A percentile compares a stretch with the other conserved stretches of the same genome.
phyloP scores from a whole-genome alignment of 805 yeast species.

The Candida dajiaensis region DNA sequence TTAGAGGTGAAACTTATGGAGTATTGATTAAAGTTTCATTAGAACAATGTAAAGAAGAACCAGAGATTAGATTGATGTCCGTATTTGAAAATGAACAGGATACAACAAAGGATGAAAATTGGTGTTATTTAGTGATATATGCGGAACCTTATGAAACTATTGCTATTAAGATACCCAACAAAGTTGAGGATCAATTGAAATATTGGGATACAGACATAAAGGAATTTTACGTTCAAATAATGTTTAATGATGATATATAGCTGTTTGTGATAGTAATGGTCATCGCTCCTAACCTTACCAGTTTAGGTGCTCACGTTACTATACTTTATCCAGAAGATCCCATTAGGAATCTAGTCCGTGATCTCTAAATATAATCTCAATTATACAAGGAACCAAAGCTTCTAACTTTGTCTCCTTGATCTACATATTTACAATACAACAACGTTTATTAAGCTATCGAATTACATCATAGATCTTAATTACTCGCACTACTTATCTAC shows the following conservation, averaged over 20 bases:
- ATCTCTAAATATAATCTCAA: too few relatives aligned
- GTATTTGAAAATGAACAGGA: slow-evolving; percentile 60
- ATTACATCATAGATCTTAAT: too few relatives aligned
- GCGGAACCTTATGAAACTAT: slow-evolving; percentile 88
- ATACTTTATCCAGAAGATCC: too few relatives aligned
- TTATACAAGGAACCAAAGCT: too few relatives aligned
- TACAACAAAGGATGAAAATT: slow-evolving; percentile 40
- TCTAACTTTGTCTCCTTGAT: too few relatives aligned
- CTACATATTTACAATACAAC: too few relatives aligned
- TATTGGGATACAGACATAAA: slow-evolving; percentile 68
- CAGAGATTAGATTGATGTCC: slow-evolving; percentile 72
- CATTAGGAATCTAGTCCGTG: too few relatives aligned
- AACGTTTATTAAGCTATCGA: too few relatives aligned
- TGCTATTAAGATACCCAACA: slow-evolving; percentile 66
- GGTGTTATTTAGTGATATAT: slow-evolving; percentile 72
- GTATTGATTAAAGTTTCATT: slow-evolving; percentile 55
- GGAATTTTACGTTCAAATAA: slow-evolving; percentile 65
- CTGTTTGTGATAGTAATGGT: too few relatives aligned
- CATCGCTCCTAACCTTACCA: too few relatives aligned
- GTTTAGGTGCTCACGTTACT: too few relatives aligned
- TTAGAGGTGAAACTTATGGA: slow-evolving; percentile 64
- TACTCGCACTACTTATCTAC: too few relatives aligned
- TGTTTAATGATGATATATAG: slow-evolving; percentile 28
- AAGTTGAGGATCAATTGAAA: slow-evolving; percentile 33
- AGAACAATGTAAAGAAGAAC: slow-evolving; percentile 43